Evolutionary conservation across 306 rosid genomes (phyloP).

Genomic region (Abrus precatorius): DNA sequence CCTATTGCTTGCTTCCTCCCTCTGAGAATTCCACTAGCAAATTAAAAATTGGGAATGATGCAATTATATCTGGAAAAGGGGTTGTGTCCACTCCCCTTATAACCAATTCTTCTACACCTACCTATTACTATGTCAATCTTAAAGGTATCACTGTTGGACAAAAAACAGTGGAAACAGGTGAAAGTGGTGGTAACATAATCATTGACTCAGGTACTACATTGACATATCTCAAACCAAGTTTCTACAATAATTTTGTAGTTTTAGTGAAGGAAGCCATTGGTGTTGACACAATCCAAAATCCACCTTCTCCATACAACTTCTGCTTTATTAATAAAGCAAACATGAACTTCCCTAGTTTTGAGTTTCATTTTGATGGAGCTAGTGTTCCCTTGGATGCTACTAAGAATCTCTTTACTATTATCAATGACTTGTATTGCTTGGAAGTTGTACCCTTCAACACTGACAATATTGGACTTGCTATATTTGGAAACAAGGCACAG

Average conservation of each 20-base stretch:
- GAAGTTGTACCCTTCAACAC: background rate
- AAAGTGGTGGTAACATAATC: constrained; percentile 6
- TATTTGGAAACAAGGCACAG: constrained; percentile 38
- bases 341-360: background rate
- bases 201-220: constrained; percentile 34
- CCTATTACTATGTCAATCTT: background rate
- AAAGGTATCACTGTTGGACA: constrained; percentile 21
- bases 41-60: no score
- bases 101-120: background rate
- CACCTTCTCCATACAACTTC: background rate
- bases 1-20: background rate
- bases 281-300: background rate
- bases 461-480: background rate
- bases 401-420: background rate
- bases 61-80: no score
- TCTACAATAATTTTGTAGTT: background rate
- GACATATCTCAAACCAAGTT: background rate
- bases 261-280: background rate
- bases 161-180: background rate
- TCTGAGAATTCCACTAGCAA: background rate
- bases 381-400: background rate
- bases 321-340: background rate
- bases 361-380: constrained; percentile 29
- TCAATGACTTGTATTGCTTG: background rate
- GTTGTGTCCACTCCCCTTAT: no score